Evolutionary conservation across 2,329 filamentous ascomycete species (phyloP).

Genomic region (Aspergillus sp.): DNA sequence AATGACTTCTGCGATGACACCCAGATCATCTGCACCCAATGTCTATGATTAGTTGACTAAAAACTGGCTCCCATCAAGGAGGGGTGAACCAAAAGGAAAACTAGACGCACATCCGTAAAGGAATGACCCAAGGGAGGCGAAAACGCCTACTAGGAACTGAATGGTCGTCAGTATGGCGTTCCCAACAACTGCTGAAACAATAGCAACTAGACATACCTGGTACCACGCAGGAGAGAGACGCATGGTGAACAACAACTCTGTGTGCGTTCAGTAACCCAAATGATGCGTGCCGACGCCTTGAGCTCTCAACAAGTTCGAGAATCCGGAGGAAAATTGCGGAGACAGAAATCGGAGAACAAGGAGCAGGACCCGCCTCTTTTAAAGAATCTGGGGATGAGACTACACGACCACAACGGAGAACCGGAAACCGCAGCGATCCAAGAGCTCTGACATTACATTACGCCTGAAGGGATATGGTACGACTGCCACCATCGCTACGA

Average conservation of each 20-base stretch:
- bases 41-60: conserved; percentile 5
- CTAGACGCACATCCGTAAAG: conserved; percentile 52
- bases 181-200: neutral
- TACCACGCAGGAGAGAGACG: conserved; percentile 59
- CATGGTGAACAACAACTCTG: conserved; percentile 39
- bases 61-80: neutral
- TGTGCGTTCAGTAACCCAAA: neutral
- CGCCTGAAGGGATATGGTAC: neutral
- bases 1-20: conserved; percentile 61
- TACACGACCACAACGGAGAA: conserved; percentile 13
- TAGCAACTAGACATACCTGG: conserved; percentile 42
- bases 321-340: conserved; percentile 18
- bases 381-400: conserved; percentile 26
- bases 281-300: neutral
- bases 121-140: conserved; percentile 59
- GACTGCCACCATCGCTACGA: neutral
- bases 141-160: conserved; percentile 59
- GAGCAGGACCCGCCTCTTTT: conserved; percentile 19
- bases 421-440: neutral
- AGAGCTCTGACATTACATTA: neutral
- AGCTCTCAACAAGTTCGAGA: conserved; percentile 1
- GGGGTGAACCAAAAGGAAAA: neutral
- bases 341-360: conserved; percentile 14
- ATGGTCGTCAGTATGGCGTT: conserved; percentile 15
- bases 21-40: conserved; percentile 48